phyloP scores from a whole-genome alignment of 1,284 basidiomycete genomes.

The Cerrena zonata region DNA sequence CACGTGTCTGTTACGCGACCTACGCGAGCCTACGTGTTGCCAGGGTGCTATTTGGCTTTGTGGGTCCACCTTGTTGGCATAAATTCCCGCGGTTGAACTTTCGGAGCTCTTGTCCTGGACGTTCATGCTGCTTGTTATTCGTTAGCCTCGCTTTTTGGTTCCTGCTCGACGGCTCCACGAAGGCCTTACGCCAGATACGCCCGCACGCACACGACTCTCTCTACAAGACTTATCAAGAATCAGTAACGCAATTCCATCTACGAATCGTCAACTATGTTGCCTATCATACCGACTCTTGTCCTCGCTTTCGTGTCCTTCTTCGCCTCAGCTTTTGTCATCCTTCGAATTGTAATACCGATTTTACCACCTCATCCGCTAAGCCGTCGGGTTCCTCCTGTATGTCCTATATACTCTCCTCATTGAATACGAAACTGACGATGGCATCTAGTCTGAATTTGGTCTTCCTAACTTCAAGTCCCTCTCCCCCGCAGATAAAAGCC shows the following conservation, averaged over 20 bases:
- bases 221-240: conserved; percentile 14
- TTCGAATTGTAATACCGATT: conserved; percentile 65
- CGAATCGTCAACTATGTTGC: conserved; percentile 45
- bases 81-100: conserved; percentile 30
- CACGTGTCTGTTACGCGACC: conserved; percentile 9
- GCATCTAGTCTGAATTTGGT: conserved; percentile 58
- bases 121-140: conserved; percentile 15
- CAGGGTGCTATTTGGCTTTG: conserved; percentile 19
- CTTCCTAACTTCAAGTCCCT: conserved; percentile 61
- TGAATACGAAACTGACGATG: not conserved
- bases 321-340: conserved; percentile 64
- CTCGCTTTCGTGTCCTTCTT: conserved; percentile 65
- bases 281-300: conserved; percentile 56
- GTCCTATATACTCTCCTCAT: conserved; percentile 23
- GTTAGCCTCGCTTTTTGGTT: conserved; percentile 26
- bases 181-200: conserved; percentile 31
- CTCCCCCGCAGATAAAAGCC: conserved; percentile 60
- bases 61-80: conserved; percentile 24
- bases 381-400: conserved; percentile 61
- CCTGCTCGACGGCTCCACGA: conserved; percentile 30
- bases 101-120: conserved; percentile 10
- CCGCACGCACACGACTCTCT: conserved; percentile 22
- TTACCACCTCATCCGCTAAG: conserved; percentile 64
- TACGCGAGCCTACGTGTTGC: conserved; percentile 6
- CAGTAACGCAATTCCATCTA: conserved; percentile 17